phyloP scores from a whole-genome alignment of 768 basidiomycete species.

The Boletus eberwhitei region DNA sequence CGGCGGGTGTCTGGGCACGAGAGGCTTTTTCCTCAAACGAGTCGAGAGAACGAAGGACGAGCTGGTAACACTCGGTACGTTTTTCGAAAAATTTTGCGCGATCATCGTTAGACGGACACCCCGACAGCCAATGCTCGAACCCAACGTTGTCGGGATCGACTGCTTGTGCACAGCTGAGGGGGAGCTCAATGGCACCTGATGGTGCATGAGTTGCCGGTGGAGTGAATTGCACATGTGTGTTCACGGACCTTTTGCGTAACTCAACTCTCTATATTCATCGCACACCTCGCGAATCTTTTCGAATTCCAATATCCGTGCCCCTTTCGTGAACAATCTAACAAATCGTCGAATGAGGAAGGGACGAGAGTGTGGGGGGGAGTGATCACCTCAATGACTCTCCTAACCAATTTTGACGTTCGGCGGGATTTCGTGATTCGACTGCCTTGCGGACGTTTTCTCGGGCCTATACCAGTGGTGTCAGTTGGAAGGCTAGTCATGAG shows the following conservation, averaged over 20 bases:
- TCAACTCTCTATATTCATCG: conserved; percentile 83
- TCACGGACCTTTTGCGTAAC: conserved; percentile 73
- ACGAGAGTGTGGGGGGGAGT: neutral
- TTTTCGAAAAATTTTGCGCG: conserved; percentile 55
- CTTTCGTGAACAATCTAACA: conserved; percentile 80
- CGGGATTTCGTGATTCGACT: conserved; percentile 69
- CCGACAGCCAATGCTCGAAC: conserved; percentile 72
- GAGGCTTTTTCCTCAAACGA: conserved; percentile 70
- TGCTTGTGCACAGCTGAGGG: conserved; percentile 75
- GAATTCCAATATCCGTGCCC: conserved; percentile 78
- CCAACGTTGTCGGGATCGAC: conserved; percentile 76
- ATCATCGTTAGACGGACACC: conserved; percentile 54
- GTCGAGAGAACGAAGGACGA: conserved; percentile 76
- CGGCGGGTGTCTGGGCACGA: conserved; percentile 30
- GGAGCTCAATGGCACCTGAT: conserved; percentile 79
- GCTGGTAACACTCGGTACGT: conserved; percentile 74
- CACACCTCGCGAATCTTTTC: conserved; percentile 83
- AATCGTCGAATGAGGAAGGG: conserved; percentile 2
- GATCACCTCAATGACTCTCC: conserved; percentile 82
- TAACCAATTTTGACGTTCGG: conserved; percentile 75
- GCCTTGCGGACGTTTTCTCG: conserved; percentile 92
- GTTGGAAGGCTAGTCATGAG: neutral
- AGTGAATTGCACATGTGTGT: neutral
- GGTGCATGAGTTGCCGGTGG: neutral
- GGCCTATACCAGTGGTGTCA: conserved; percentile 49